Conservation (phyloP, 257 asterid genomes). For the Linderniella brevidens region DNA sequence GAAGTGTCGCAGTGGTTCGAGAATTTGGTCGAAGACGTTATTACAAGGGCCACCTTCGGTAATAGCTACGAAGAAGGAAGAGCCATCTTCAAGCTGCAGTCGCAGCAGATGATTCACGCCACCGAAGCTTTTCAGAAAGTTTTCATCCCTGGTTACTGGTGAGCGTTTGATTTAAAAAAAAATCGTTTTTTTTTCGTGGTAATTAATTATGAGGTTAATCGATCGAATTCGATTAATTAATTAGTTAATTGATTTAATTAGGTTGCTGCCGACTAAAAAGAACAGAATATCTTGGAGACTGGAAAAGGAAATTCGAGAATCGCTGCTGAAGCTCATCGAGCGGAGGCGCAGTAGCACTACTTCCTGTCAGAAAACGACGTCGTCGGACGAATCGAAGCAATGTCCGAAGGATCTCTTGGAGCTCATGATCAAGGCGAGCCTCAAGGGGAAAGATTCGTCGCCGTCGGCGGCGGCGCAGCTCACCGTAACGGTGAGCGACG, state of each 20-base stretch:
- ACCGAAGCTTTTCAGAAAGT: constrained; percentile 61
- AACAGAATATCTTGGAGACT: constrained; percentile 71
- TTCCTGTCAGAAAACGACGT: neutral
- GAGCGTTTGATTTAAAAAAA: neutral
- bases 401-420: constrained; percentile 67
- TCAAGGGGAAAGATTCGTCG: constrained; percentile 9
- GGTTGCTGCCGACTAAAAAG: constrained; percentile 72
- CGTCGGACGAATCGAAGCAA: constrained; percentile 25
- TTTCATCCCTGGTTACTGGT: constrained; percentile 78
- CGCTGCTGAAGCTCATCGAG: constrained; percentile 45
- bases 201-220: too few species aligned
- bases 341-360: constrained; percentile 14
- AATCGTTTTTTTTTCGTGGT: neutral
- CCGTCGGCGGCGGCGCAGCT: neutral
- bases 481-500: constrained; percentile 35
- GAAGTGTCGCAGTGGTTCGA: constrained; percentile 66
- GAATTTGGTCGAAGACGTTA: constrained; percentile 48
- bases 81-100: constrained; percentile 50
- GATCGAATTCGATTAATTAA: too few species aligned
- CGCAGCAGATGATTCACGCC: constrained; percentile 75
- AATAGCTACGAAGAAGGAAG: constrained; percentile 63
- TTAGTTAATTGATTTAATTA: too few species aligned
- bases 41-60: constrained; percentile 62
- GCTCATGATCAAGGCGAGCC: constrained; percentile 54
- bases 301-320: constrained; percentile 66